These are phyloP conservation scores for Talaromyces sp. DNA, from an alignment of 2,329 filamentous ascomycete genomes.

Conservation along the genomic window DNA sequence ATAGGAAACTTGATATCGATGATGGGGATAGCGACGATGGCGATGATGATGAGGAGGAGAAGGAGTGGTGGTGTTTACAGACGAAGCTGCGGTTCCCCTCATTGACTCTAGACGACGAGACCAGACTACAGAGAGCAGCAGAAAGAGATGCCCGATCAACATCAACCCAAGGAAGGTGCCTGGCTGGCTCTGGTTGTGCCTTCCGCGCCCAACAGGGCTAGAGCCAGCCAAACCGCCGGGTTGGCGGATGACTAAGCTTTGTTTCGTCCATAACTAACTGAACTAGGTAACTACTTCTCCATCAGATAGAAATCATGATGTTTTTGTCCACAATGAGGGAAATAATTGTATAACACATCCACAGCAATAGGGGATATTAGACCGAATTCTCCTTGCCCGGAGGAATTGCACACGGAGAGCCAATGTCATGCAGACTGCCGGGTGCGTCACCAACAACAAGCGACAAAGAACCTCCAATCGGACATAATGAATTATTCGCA, in stretches of 20 bases:
- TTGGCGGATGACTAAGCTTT: neutral
- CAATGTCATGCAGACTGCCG: neutral
- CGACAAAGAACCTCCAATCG: neutral
- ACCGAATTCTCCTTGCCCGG: too few relatives aligned
- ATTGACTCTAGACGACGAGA: neutral
- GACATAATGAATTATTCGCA: neutral
- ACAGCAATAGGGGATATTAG: neutral
- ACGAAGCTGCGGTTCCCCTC: neutral
- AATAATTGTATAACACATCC: too few relatives aligned
- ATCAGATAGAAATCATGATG: too few relatives aligned
- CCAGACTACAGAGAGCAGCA: neutral
- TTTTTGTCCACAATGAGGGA: too few relatives aligned
- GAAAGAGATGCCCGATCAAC: neutral
- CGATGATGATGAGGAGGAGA: neutral
- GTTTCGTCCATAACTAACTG: too few relatives aligned
- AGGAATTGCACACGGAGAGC: neutral
- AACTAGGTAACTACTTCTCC: too few relatives aligned
- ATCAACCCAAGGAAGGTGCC: neutral
- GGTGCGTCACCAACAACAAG: neutral
- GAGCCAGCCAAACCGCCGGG: neutral
- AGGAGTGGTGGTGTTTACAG: neutral
- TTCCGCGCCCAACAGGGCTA: neutral
- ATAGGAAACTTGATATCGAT: neutral
- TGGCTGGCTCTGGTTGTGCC: neutral
- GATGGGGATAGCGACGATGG: neutral